Evolutionary conservation across 2,329 filamentous ascomycete species (phyloP).

Genomic region (Metarhizium robertsii): DNA sequence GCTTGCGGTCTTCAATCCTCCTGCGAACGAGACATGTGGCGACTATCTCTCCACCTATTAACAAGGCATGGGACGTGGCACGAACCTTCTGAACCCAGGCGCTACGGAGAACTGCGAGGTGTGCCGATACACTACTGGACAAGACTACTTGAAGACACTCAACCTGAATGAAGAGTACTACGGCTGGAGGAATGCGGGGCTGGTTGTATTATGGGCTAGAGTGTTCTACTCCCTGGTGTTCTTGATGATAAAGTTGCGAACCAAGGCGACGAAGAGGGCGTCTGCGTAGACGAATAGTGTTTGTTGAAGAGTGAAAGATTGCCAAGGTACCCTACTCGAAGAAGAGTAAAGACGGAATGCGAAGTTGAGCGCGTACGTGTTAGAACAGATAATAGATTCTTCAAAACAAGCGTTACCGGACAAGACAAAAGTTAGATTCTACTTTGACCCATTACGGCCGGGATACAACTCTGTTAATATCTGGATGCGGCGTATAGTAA

Average conservation of each 20-base stretch:
- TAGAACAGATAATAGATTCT: not conserved
- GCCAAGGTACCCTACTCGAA: not conserved
- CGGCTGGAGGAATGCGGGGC: constrained; percentile 57
- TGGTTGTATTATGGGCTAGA: constrained; percentile 40
- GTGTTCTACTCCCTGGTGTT: constrained; percentile 40
- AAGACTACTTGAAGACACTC: constrained; percentile 49
- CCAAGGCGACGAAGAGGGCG: constrained; percentile 38
- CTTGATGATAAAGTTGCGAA: constrained; percentile 37
- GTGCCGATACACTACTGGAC: constrained; percentile 49
- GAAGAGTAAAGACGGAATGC: not conserved
- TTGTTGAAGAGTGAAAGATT: not conserved
- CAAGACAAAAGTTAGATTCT: not conserved
- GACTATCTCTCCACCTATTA: constrained; percentile 47
- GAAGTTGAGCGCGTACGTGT: not conserved
- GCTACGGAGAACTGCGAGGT: constrained; percentile 47
- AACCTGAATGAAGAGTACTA: constrained; percentile 53
- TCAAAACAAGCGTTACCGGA: not conserved
- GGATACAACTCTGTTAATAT: not conserved
- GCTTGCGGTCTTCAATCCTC: constrained; percentile 42
- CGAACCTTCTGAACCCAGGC: constrained; percentile 51
- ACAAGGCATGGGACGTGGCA: constrained; percentile 31
- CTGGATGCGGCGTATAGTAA: not conserved
- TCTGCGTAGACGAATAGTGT: not conserved
- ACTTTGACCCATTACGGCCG: not conserved
- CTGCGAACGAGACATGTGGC: constrained; percentile 40